Evolutionary conservation across 768 basidiomycete genomes (phyloP).

Genomic region (Rickenella mellea): DNA sequence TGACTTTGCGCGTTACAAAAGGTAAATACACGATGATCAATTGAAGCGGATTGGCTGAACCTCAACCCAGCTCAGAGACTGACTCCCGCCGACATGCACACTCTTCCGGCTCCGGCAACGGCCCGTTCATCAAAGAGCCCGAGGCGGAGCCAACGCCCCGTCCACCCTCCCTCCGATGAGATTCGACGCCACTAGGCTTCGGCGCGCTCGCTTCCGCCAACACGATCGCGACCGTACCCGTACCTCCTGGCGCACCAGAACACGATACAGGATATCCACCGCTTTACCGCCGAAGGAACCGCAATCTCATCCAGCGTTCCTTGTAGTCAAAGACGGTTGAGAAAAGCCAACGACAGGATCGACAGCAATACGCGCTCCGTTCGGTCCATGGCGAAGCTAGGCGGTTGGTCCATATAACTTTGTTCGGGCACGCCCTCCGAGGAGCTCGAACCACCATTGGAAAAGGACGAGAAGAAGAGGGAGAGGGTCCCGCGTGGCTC

Average conservation of each 20-base stretch:
- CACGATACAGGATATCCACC: constrained; percentile 10
- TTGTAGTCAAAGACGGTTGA: constrained; percentile 20
- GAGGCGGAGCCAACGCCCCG: not conserved
- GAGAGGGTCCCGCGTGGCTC: constrained; percentile 26
- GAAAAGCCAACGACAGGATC: too few species aligned
- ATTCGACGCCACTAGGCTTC: constrained; percentile 16
- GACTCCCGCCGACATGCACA: constrained; percentile 31
- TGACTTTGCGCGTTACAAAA: constrained; percentile 91
- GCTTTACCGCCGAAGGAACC: constrained; percentile 9
- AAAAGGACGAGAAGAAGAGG: constrained; percentile 22
- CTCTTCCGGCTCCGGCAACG: constrained; percentile 42
- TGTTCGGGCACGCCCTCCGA: constrained; percentile 21
- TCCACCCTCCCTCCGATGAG: constrained; percentile 7
- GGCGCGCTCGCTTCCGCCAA: constrained; percentile 16
- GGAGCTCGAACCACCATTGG: constrained; percentile 10
- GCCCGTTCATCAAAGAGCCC: constrained; percentile 9
- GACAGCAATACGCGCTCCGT: constrained; percentile 68
- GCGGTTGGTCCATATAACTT: constrained; percentile 59
- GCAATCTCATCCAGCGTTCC: constrained; percentile 4
- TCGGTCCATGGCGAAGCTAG: constrained; percentile 59
- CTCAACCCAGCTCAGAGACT: constrained; percentile 17
- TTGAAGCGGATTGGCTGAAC: too few species aligned
- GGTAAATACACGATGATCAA: too few species aligned
- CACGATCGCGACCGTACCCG: constrained; percentile 27
- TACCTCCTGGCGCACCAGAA: constrained; percentile 27